Evolutionary conservation across 176 grass and related monocot species (phyloP), one percentile per base, ranked within the genome.

Genomic region (Ensete ventricosum): DNA sequence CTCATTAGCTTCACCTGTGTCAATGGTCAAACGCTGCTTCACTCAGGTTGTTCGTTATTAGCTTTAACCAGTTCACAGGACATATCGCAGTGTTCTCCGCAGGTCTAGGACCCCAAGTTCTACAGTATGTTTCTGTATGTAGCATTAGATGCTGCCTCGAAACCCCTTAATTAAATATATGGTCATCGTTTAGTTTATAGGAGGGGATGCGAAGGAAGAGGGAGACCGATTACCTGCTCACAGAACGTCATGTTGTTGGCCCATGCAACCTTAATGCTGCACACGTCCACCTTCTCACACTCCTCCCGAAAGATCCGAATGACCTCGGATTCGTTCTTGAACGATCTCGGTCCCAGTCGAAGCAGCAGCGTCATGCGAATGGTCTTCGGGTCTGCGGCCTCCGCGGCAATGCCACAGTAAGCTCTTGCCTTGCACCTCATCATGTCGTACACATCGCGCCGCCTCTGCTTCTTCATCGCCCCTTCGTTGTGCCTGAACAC

Each of bases 161-260:
- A 43, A 6, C 34, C 34, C 34, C 34, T 43, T 43, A 6, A 43
- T 43, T 43, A 6, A 43, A 43, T 43, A 43, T 43, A 43, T 43
- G 5, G 34, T 43, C 34, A 43, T 43, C 34, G 34, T 43, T 6
- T 43, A 43, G 34, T 43, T 43, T 43, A 43, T 43, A 43, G 34
- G 34, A 43, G 34, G 34, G 4, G 34, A 43, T 43, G 34, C 6
- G 34, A 43, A 43, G 34, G 34, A 43, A 43, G 34, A 6, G 34
- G 34, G 4, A 43, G 34, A 43, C 4, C 0, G 34, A 43, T 43
- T 43, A 68, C 86, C 83, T 92, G 83, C 1, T 84, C 83, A 20
- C 88, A 82, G 63, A 96, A 91, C 71, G 92, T 88, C 69, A 91
- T 53, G 73, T 91, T 91, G 64, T 84, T 77, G 0, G 73, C 60